A percentile compares a stretch with the other conserved stretches of the same genome.
These are phyloP conservation scores for Fusarium haematococcum DNA, from an alignment of 2,329 filamentous ascomycete species.

Conservation along the genomic window DNA sequence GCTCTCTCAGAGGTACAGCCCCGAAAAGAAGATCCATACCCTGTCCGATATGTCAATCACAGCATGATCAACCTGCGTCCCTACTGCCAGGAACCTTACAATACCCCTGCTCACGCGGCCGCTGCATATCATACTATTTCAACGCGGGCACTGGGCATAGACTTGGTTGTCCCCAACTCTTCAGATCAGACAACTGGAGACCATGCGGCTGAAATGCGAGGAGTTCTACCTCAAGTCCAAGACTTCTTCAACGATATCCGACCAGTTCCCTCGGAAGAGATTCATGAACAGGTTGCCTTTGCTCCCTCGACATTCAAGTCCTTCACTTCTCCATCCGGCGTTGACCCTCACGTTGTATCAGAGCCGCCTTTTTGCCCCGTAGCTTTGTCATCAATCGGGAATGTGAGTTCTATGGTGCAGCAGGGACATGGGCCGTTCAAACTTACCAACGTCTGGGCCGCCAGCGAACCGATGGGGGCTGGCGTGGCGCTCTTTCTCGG, in stretches of 20 bases:
- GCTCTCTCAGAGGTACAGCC: not conserved
- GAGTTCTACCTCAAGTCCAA: not conserved
- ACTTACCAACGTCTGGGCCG: not conserved
- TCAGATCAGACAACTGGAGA: not conserved
- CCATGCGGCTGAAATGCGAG: not conserved
- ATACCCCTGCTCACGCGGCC: not conserved
- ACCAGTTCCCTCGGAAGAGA: not conserved
- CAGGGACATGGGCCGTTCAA: not conserved
- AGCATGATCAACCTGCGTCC: not conserved
- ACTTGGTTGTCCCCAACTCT: not conserved
- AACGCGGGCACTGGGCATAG: not conserved
- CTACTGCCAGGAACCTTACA: not conserved
- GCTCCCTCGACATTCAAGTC: not conserved
- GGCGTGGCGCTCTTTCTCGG: not conserved
- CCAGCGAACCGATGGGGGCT: not conserved
- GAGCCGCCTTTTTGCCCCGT: not conserved
- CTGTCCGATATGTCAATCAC: not conserved
- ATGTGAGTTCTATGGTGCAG: not conserved
- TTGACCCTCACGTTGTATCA: not conserved
- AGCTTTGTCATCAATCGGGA: not conserved
- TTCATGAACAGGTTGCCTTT: not conserved
- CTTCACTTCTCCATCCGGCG: not conserved
- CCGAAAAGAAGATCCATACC: not conserved
- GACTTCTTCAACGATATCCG: not conserved
- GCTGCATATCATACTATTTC: not conserved